A percentile compares a stretch with the other conserved stretches of the same genome.
Conservation (phyloP, 2,329 filamentous ascomycete genomes). For the Monosporascus sp. region DNA sequence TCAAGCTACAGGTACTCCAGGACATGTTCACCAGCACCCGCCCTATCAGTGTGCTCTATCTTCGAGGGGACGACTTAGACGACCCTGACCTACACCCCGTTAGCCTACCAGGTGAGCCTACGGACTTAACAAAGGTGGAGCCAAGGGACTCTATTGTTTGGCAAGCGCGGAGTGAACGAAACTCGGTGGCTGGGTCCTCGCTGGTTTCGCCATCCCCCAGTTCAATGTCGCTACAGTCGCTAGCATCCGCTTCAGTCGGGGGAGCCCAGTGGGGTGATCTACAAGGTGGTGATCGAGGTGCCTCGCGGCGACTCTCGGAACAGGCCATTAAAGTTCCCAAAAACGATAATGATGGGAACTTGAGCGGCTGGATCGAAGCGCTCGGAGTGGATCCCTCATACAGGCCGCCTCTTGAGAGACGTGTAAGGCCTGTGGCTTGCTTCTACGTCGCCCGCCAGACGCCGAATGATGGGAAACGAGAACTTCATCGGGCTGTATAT, state of each 20-base stretch:
- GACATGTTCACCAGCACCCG: conserved; percentile 87
- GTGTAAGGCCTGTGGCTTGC: conserved; percentile 73
- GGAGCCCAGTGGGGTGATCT: conserved; percentile 52
- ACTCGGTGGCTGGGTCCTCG: conserved; percentile 55
- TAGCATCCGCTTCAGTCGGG: conserved; percentile 39
- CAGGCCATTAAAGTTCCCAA: conserved; percentile 48
- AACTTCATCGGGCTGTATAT: conserved; percentile 81
- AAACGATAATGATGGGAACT: conserved; percentile 56
- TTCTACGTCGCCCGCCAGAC: conserved; percentile 69
- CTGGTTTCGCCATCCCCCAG: conserved; percentile 64
- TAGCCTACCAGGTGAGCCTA: conserved; percentile 61
- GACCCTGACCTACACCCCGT: conserved; percentile 78
- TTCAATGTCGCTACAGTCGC: conserved; percentile 57
- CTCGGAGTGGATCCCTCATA: conserved; percentile 86
- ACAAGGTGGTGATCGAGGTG: conserved; percentile 43
- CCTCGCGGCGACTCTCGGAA: conserved; percentile 42
- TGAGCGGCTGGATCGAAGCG: conserved; percentile 84
- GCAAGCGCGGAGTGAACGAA: conserved; percentile 48
- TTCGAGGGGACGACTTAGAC: conserved; percentile 71
- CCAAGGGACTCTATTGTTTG: conserved; percentile 44
- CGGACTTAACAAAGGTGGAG: conserved; percentile 52
- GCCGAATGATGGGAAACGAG: conserved; percentile 44
- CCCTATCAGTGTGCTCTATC: conserved; percentile 70
- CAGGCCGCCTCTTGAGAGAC: conserved; percentile 67
- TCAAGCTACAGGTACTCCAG: conserved; percentile 71